These are phyloP conservation scores for Venturia nashicola DNA, from an alignment of 2,329 filamentous ascomycete genomes.

Conservation along the genomic window DNA sequence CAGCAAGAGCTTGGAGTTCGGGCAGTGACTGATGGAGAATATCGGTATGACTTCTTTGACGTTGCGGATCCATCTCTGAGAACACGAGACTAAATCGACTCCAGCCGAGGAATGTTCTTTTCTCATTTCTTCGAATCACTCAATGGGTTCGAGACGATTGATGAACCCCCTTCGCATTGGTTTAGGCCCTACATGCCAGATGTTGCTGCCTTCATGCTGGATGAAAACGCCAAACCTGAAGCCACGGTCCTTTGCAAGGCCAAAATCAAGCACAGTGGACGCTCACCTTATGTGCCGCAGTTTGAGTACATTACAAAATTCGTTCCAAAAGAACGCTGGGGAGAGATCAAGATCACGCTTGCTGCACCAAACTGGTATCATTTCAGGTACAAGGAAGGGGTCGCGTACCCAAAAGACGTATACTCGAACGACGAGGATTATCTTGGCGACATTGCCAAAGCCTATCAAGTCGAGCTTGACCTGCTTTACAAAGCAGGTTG, in stretches of 20 bases:
- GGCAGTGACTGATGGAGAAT: constrained; percentile 58
- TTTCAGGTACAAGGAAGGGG: constrained; percentile 45
- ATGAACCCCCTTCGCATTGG: constrained; percentile 38
- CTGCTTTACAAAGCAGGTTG: constrained; percentile 33
- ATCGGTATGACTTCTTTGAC: constrained; percentile 9
- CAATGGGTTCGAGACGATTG: not conserved
- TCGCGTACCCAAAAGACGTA: constrained; percentile 31
- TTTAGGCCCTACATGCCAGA: constrained; percentile 50
- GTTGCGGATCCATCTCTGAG: not conserved
- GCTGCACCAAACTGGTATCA: constrained; percentile 60
- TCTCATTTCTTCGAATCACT: constrained; percentile 30
- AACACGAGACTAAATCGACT: not conserved
- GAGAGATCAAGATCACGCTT: constrained; percentile 56
- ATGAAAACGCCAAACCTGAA: constrained; percentile 37
- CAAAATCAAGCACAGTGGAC: constrained; percentile 45
- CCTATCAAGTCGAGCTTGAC: constrained; percentile 34
- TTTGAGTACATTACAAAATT: constrained; percentile 47
- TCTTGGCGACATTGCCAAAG: constrained; percentile 33
- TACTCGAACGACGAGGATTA: constrained; percentile 36
- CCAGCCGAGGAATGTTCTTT: constrained; percentile 39
- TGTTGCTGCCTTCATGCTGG: constrained; percentile 47
- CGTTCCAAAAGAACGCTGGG: constrained; percentile 47
- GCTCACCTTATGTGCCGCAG: constrained; percentile 44
- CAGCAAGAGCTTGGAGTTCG: constrained; percentile 52
- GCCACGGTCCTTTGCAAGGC: constrained; percentile 44